Percentiles rank a stretch among this genome's conserved stretches.
Conservation (phyloP, 1,139 yeast species). For the Debaryomyces robertsiae region DNA sequence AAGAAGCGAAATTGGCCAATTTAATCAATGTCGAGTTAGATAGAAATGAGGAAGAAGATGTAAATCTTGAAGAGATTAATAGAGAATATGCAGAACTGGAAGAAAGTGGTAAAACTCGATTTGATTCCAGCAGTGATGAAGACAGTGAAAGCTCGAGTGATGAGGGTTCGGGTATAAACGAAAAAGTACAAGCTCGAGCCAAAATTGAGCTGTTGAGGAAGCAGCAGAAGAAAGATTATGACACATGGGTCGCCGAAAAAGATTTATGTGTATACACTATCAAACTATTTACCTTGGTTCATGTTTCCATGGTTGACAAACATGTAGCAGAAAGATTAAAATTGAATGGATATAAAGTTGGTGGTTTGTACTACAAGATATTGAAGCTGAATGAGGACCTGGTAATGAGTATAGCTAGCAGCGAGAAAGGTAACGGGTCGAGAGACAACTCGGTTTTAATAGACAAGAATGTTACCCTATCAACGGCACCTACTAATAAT, state of each 20-base stretch:
- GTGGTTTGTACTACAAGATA: conserved; percentile 36
- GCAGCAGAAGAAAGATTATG: conserved; percentile 16
- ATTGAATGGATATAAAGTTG: conserved; percentile 52
- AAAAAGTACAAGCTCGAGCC: conserved; percentile 10
- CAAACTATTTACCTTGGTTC: conserved; percentile 50
- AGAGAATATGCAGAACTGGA: conserved; percentile 18
- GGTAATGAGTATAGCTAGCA: neutral
- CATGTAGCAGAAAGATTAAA: conserved; percentile 40
- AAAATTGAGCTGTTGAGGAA: conserved; percentile 13
- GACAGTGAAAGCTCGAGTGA: conserved; percentile 23
- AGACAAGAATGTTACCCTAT: conserved; percentile 3
- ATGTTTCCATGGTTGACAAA: conserved; percentile 38
- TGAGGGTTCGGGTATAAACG: conserved; percentile 22
- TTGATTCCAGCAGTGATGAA: conserved; percentile 21
- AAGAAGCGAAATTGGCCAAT: conserved; percentile 35
- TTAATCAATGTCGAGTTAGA: conserved; percentile 43
- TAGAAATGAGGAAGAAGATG: conserved; percentile 60
- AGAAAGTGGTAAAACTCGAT: conserved; percentile 15
- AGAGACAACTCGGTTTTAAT: neutral
- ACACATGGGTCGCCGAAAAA: conserved; percentile 41
- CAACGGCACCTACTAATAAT: conserved; percentile 6
- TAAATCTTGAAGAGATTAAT: conserved; percentile 46
- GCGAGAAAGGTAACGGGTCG: conserved; percentile 4
- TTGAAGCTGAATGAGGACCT: conserved; percentile 23
- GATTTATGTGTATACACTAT: conserved; percentile 53